Evolutionary conservation across 805 yeast genomes (phyloP).

Genomic region (Grigorovia humatica): DNA sequence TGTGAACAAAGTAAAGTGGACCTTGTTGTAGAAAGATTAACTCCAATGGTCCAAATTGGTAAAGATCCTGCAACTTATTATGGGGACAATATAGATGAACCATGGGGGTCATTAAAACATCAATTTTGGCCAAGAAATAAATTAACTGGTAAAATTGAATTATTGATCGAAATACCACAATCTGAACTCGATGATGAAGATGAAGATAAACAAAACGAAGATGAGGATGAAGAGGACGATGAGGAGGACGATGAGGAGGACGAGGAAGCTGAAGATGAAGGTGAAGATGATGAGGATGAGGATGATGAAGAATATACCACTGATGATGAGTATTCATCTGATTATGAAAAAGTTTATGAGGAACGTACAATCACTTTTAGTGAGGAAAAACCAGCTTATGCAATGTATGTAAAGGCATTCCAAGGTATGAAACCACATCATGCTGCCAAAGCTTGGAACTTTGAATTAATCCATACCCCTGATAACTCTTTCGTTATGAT

Average conservation of each 20-base stretch:
- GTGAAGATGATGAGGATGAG: constrained; percentile 10
- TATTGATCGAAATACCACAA: constrained; percentile 22
- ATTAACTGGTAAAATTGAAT: constrained; percentile 54
- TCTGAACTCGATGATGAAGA: constrained; percentile 9
- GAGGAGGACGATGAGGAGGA: constrained; percentile 6
- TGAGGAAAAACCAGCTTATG: constrained; percentile 25
- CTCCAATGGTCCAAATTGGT: constrained; percentile 85
- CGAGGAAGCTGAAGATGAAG: constrained; percentile 12
- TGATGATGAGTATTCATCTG: constrained; percentile 6
- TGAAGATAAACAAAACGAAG: constrained; percentile 4
- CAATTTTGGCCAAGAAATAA: constrained; percentile 89
- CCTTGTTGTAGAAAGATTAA: constrained; percentile 46
- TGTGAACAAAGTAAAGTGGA: constrained; percentile 63
- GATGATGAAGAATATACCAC: constrained; percentile 5
- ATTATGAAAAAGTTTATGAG: constrained; percentile 11
- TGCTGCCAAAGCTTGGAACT: constrained; percentile 96
- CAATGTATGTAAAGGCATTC: constrained; percentile 91
- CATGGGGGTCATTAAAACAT: constrained; percentile 98
- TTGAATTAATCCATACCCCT: constrained; percentile 75
- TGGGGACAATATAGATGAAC: constrained; percentile 73
- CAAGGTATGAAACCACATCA: constrained; percentile 99
- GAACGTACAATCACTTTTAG: constrained; percentile 18
- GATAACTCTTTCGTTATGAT: constrained; percentile 68
- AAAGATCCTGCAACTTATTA: constrained; percentile 75
- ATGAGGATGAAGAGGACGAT: constrained; percentile 6